Evolutionary conservation across 208 protist species (phyloP).

Genomic region (Phytomonas francai): DNA sequence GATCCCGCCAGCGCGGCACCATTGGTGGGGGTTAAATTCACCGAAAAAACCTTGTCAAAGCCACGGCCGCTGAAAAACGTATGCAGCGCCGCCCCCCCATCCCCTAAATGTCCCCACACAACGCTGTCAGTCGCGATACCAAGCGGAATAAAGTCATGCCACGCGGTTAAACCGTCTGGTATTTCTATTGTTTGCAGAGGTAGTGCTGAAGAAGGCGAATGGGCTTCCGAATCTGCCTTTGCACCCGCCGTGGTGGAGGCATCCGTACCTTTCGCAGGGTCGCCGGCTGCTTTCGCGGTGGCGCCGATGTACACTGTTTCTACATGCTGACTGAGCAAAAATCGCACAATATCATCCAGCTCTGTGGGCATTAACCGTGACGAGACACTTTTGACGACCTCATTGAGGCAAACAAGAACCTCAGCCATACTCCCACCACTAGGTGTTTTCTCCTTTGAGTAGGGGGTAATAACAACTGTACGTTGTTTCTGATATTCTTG

Average conservation of each 20-base stretch:
- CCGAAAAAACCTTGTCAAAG: slow-evolving; percentile 35
- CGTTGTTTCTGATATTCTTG: not conserved
- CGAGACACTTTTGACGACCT: slow-evolving; percentile 38
- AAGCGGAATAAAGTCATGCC: slow-evolving; percentile 54
- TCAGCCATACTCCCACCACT: slow-evolving; percentile 30
- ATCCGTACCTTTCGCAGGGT: not conserved
- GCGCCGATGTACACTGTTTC: slow-evolving; percentile 4
- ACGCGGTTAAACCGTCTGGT: slow-evolving; percentile 1
- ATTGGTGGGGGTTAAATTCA: slow-evolving; percentile 28
- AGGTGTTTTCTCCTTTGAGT: not conserved
- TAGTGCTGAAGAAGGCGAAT: slow-evolving; percentile 17
- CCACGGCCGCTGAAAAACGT: slow-evolving; percentile 35
- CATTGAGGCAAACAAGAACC: slow-evolving; percentile 36
- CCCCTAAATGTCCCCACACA: slow-evolving; percentile 27
- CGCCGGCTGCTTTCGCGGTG: not conserved
- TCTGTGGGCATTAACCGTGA: slow-evolving; percentile 48
- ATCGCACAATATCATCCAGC: slow-evolving; percentile 40
- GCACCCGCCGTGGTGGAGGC: not conserved
- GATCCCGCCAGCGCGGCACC: not conserved
- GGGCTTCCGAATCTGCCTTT: not conserved
- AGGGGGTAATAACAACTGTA: not conserved
- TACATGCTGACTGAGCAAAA: slow-evolving; percentile 30
- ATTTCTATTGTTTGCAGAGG: slow-evolving; percentile 5
- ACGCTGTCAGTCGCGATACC: slow-evolving; percentile 44
- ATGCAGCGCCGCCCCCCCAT: slow-evolving; percentile 29